phyloP scores from a whole-genome alignment of 352 stramenopile species.

The Globisporangium nagaii region DNA sequence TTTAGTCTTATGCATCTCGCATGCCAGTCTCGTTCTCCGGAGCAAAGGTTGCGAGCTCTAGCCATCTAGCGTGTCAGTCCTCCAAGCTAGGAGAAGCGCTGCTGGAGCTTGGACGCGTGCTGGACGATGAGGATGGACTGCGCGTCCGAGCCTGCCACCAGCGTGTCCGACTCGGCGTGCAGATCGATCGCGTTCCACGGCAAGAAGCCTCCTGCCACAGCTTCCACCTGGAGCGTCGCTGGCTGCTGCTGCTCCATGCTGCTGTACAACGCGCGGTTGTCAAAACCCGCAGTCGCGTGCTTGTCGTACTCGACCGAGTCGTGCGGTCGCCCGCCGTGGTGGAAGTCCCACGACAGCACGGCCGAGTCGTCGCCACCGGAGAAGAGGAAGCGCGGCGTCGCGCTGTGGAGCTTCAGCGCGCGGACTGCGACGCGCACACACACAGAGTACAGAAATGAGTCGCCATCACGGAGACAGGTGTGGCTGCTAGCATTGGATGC shows the following conservation, averaged over 20 bases:
- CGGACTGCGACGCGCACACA: conserved; percentile 23
- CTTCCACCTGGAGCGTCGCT: conserved; percentile 31
- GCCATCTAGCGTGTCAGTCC: not conserved
- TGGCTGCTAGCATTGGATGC: no score
- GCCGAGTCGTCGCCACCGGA: conserved; percentile 55
- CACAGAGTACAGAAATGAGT: no score
- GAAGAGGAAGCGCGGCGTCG: conserved; percentile 61
- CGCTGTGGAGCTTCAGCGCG: conserved; percentile 57
- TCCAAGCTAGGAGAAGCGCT: not conserved
- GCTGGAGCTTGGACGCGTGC: conserved; percentile 34
- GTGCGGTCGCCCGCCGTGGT: conserved; percentile 34
- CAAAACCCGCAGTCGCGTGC: conserved; percentile 7
- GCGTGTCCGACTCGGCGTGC: conserved; percentile 67
- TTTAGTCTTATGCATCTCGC: no score
- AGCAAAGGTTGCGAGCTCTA: not conserved
- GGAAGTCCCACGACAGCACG: conserved; percentile 72
- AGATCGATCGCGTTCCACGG: conserved; percentile 67
- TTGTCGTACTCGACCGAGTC: conserved; percentile 62
- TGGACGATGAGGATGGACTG: conserved; percentile 70
- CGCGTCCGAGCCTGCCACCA: conserved; percentile 69
- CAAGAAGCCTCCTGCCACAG: conserved; percentile 28
- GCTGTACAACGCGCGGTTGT: conserved; percentile 1
- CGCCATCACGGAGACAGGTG: no score
- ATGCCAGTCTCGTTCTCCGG: no score
- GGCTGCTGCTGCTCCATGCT: conserved; percentile 1